Evolutionary conservation across 208 protist genomes (phyloP).

Genomic region (Spongospora subterranea): DNA sequence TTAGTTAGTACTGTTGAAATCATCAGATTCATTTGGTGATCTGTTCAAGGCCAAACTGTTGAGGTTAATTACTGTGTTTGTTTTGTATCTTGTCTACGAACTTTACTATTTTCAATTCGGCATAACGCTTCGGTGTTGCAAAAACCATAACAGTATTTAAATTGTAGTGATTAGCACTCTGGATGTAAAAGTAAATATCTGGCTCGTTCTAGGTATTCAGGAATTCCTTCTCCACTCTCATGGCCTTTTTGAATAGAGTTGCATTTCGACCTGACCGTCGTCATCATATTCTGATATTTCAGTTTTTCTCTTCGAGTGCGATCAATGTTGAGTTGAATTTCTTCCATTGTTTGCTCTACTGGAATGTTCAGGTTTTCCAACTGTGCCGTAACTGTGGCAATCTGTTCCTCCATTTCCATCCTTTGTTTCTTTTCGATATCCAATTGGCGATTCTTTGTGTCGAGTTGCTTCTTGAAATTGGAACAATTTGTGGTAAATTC

Average conservation of each 20-base stretch:
- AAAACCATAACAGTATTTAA: too few relatives aligned
- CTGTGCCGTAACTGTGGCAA: background rate
- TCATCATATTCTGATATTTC: conserved; percentile 13
- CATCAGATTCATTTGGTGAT: too few relatives aligned
- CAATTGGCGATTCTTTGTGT: background rate
- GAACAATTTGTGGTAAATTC: conserved; percentile 5
- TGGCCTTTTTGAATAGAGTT: conserved; percentile 9
- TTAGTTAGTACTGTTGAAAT: too few relatives aligned
- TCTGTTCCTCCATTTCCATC: conserved; percentile 19
- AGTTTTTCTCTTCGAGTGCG: conserved; percentile 3
- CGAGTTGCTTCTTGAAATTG: conserved; percentile 35
- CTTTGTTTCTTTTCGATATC: background rate
- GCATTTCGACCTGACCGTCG: conserved; percentile 10
- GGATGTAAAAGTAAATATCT: conserved; percentile 1
- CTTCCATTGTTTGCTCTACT: background rate
- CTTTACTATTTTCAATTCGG: too few relatives aligned
- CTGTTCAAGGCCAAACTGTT: too few relatives aligned
- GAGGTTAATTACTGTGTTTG: too few relatives aligned
- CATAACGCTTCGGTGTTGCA: too few relatives aligned
- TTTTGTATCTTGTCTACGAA: too few relatives aligned
- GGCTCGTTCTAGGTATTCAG: conserved; percentile 24
- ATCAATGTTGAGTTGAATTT: background rate
- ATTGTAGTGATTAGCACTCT: too few relatives aligned
- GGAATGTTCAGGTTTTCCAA: background rate
- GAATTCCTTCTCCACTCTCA: background rate